Conservation (phyloP, 495 filamentous ascomycete genomes). For the Aspergillus mulundensis region DNA sequence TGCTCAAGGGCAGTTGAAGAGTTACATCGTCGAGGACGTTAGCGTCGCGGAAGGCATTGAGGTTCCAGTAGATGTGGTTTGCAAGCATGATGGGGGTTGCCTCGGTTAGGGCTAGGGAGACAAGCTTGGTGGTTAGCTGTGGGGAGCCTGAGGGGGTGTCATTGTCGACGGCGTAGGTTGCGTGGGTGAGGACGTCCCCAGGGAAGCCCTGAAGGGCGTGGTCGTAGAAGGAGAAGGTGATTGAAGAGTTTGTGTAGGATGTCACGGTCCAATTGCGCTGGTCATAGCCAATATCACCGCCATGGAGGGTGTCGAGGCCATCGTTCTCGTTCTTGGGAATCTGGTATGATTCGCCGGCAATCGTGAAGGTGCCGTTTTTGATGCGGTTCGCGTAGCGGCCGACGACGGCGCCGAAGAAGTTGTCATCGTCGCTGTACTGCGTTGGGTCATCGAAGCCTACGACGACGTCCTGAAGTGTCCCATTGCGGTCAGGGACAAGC, state of each 20-base stretch:
- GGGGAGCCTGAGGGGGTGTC: conserved; percentile 41
- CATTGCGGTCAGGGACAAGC: conserved; percentile 66
- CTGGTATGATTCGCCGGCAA: conserved; percentile 63
- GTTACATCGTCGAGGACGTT: conserved; percentile 68
- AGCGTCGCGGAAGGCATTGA: conserved; percentile 71
- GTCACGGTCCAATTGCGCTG: conserved; percentile 77
- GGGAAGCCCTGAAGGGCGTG: conserved; percentile 73
- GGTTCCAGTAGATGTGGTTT: conserved; percentile 86
- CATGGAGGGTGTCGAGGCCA: conserved; percentile 71
- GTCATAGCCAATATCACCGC: conserved; percentile 78
- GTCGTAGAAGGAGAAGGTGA: conserved; percentile 79
- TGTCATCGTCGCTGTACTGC: conserved; percentile 67
- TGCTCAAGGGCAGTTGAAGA: conserved; percentile 66
- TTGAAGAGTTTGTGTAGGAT: conserved; percentile 57
- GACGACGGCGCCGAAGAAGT: conserved; percentile 72
- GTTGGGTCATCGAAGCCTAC: conserved; percentile 76
- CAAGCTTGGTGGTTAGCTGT: conserved; percentile 44
- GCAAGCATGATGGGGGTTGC: conserved; percentile 77
- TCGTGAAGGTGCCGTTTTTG: conserved; percentile 74
- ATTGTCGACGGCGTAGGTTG: conserved; percentile 62
- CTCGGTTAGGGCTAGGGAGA: conserved; percentile 70
- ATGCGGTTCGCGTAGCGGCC: conserved; percentile 86
- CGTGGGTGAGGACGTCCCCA: conserved; percentile 71
- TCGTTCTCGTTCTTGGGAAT: conserved; percentile 68
- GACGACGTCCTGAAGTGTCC: conserved; percentile 62